Evolutionary conservation across 805 yeast species (phyloP).

Genomic region (Ogataea kodamae): DNA sequence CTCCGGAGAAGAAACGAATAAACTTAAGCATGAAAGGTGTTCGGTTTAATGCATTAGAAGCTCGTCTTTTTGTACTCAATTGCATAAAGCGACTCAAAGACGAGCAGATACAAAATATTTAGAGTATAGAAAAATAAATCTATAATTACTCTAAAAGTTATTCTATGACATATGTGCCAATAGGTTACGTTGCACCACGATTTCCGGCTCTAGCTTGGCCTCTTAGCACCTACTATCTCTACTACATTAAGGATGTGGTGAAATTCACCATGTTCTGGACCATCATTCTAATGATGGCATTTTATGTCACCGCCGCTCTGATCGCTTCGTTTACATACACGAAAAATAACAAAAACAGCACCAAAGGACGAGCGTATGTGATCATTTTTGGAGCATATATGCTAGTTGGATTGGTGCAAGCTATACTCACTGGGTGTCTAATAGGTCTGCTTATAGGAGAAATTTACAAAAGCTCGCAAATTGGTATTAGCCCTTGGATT

Average conservation of each 20-base stretch:
- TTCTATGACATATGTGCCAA: conserved; percentile 44
- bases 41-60: conserved; percentile 45
- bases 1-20: conserved; percentile 30
- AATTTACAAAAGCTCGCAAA: conserved; percentile 73
- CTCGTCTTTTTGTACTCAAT: conserved; percentile 42
- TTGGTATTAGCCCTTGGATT: conserved; percentile 93
- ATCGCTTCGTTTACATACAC: conserved; percentile 54
- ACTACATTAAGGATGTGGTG: conserved; percentile 74
- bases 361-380: conserved; percentile 28
- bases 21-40: conserved; percentile 40
- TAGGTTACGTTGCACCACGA: conserved; percentile 73
- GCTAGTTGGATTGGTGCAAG: conserved; percentile 58
- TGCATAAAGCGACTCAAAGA: conserved; percentile 31
- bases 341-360: conserved; percentile 26
- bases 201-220: conserved; percentile 88
- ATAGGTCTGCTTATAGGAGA: conserved; percentile 74
- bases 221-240: conserved; percentile 53
- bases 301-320: conserved; percentile 62
- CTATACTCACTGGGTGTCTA: conserved; percentile 67
- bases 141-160: conserved; percentile 1
- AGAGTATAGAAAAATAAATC: background rate
- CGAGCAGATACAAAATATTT: conserved; percentile 7
- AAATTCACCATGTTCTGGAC: conserved; percentile 80
- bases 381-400: conserved; percentile 47
- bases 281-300: conserved; percentile 57